Conservation (phyloP, 2,329 filamentous ascomycete species). For the Fusarium denticulatum region DNA sequence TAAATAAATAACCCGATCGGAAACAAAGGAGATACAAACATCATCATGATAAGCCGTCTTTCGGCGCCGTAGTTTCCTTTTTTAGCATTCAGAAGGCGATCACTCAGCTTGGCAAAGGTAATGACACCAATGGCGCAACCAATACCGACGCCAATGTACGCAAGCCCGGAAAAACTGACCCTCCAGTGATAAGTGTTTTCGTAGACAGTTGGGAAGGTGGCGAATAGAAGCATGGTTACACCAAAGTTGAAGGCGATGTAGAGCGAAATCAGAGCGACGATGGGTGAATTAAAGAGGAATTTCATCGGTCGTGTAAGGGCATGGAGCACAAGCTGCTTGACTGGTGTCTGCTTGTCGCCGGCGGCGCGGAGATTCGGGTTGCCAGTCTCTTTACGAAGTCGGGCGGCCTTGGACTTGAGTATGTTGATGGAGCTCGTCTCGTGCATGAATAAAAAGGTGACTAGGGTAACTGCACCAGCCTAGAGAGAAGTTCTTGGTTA, state of each 20-base stretch:
- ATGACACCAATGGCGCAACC: slow-evolving; percentile 16
- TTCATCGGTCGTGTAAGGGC: slow-evolving; percentile 47
- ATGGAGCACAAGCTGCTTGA: background rate
- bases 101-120: slow-evolving; percentile 20
- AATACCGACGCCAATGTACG: slow-evolving; percentile 34
- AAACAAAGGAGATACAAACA: slow-evolving; percentile 11
- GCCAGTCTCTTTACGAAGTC: background rate
- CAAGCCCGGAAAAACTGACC: slow-evolving; percentile 31
- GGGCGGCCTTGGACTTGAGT: background rate
- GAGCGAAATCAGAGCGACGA: slow-evolving; percentile 56
- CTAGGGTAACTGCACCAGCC: background rate
- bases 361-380: rapidly evolving
- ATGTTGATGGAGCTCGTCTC: background rate
- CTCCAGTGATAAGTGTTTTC: slow-evolving; percentile 53
- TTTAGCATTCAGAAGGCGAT: slow-evolving; percentile 3
- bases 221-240: slow-evolving; percentile 64
- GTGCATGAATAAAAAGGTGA: background rate
- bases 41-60: slow-evolving; percentile 15
- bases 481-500: background rate
- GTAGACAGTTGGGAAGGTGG: slow-evolving; percentile 64
- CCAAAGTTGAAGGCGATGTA: slow-evolving; percentile 65
- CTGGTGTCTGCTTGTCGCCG: rapidly evolving
- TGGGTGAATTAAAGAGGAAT: slow-evolving; percentile 62
- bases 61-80: background rate
- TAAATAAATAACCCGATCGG: slow-evolving; percentile 24